These are phyloP conservation scores for Pythium vanterpoolii DNA, from an alignment of 352 stramenopile genomes.

Conservation along the genomic window DNA sequence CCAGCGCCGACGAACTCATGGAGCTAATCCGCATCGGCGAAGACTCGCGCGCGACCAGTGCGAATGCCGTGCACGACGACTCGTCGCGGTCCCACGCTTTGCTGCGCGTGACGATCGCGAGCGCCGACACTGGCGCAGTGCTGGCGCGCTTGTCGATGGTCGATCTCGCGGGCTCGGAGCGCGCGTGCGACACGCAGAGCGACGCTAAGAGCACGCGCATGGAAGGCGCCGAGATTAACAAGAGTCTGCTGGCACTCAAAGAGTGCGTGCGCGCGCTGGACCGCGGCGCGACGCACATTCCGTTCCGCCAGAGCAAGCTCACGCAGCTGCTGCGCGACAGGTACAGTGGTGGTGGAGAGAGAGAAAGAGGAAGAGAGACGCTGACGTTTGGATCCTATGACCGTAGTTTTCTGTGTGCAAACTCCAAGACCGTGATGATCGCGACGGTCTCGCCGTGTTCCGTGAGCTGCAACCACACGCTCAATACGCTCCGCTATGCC, in stretches of 20 bases:
- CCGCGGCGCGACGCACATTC: conserved; percentile 82
- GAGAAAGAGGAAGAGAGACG: not conserved
- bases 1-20: conserved; percentile 81
- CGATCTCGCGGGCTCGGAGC: conserved; percentile 93
- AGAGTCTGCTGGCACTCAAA: conserved; percentile 95
- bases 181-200: conserved; percentile 91
- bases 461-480: conserved; percentile 92
- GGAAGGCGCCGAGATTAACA: conserved; percentile 98
- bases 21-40: conserved; percentile 89
- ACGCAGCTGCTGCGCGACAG: conserved; percentile 91
- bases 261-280: conserved; percentile 96
- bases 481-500: conserved; percentile 96
- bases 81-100: conserved; percentile 92
- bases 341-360: conserved; percentile 4
- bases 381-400: not conserved
- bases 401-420: conserved; percentile 86
- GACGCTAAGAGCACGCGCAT: conserved; percentile 84
- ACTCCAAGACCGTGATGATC: conserved; percentile 94
- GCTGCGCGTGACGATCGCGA: conserved; percentile 79
- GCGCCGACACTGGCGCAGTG: conserved; percentile 7
- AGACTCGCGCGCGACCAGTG: conserved; percentile 88
- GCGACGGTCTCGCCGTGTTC: conserved; percentile 92
- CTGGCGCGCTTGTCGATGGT: conserved; percentile 75
- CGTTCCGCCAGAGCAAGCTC: conserved; percentile 94
- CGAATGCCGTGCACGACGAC: conserved; percentile 94